These are phyloP conservation scores for Termitomyces heimii DNA, from an alignment of 768 basidiomycete species.

Conservation along the genomic window DNA sequence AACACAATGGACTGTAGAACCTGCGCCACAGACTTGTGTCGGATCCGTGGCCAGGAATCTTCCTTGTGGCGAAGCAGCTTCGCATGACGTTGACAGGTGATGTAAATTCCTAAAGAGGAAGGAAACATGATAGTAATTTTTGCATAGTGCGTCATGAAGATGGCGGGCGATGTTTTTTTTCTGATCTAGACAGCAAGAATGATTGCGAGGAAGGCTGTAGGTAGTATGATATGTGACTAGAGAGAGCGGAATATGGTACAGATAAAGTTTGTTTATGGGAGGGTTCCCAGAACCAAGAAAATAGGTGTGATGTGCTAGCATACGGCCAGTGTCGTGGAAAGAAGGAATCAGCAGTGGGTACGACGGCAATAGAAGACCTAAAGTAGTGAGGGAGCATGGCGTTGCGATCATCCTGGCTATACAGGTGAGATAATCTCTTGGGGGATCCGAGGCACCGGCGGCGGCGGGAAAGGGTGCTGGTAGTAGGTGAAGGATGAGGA, in stretches of 20 bases:
- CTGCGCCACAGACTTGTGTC: neutral
- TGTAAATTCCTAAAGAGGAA: neutral
- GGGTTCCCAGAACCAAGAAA: neutral
- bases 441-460: conserved; percentile 7
- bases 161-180: neutral
- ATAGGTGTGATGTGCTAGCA: neutral
- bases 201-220: neutral
- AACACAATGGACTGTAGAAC: neutral
- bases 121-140: neutral
- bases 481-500: conserved; percentile 8
- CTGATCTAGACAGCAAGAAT: neutral
- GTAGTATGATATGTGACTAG: neutral
- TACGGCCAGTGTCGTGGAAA: neutral
- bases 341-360: neutral
- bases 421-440: neutral
- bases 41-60: neutral
- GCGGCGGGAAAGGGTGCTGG: neutral
- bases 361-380: neutral
- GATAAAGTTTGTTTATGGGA: neutral
- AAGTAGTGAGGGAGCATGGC: neutral
- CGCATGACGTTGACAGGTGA: neutral
- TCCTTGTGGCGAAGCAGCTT: neutral
- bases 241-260: neutral
- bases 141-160: neutral
- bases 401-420: neutral